These are phyloP conservation scores for Nepenthes gracilis DNA, from an alignment of 148 eudicot genomes.

Conservation along the genomic window DNA sequence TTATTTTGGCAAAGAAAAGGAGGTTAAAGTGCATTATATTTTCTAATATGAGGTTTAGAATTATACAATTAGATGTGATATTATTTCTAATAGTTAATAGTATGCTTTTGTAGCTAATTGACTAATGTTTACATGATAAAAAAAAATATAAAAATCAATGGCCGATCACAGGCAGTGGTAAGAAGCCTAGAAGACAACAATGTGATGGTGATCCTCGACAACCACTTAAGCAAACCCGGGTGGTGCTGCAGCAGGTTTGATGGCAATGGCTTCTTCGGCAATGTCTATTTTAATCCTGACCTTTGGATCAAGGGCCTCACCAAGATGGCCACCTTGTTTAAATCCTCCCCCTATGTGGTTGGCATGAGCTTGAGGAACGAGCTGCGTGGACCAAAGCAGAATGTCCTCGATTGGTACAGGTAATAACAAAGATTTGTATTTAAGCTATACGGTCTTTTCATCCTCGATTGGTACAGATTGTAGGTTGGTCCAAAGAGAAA, in stretches of 20 bases:
- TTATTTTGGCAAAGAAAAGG: too few species aligned
- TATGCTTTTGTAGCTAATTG: too few species aligned
- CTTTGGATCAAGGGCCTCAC: constrained; percentile 62
- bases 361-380: constrained; percentile 96
- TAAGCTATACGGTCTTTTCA: too few species aligned
- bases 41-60: too few species aligned
- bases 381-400: constrained; percentile 71
- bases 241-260: constrained; percentile 79
- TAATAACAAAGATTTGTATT: constrained; percentile 5
- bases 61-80: too few species aligned
- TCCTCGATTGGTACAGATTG: not conserved
- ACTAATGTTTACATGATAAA: too few species aligned
- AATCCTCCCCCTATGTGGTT: constrained; percentile 39
- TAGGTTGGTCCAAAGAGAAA: too few species aligned
- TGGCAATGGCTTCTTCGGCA: constrained; percentile 89
- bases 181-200: constrained; percentile 43
- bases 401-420: constrained; percentile 79
- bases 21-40: too few species aligned
- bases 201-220: constrained; percentile 82
- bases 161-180: constrained; percentile 51
- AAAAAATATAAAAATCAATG: too few species aligned
- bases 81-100: too few species aligned
- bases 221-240: constrained; percentile 74
- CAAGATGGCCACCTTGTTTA: constrained; percentile 63
- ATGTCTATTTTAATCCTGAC: constrained; percentile 51